Evolutionary conservation across 1,139 yeast species (phyloP).

Genomic region (Diutina sp.): DNA sequence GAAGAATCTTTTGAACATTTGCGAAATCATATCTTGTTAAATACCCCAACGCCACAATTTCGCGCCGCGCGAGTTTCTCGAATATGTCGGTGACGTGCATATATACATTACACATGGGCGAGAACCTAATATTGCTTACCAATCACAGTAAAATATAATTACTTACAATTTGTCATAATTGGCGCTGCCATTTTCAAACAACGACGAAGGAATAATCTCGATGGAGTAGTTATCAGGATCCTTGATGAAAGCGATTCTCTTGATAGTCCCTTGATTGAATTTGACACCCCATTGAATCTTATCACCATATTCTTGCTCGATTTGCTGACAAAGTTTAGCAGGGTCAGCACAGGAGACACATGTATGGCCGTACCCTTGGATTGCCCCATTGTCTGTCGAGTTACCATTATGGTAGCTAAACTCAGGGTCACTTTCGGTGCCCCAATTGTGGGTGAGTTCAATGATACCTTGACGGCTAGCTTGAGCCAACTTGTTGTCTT

Average conservation of each 20-base stretch:
- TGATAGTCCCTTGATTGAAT: constrained; percentile 49
- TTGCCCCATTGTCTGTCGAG: constrained; percentile 36
- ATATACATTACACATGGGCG: neutral
- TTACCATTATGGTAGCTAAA: constrained; percentile 82
- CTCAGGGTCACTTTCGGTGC: constrained; percentile 68
- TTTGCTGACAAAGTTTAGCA: constrained; percentile 35
- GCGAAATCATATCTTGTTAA: neutral
- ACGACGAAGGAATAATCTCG: constrained; percentile 40
- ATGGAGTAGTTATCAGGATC: constrained; percentile 94
- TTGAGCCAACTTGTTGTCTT: constrained; percentile 13
- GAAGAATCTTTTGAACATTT: constrained; percentile 5
- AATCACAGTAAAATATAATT: neutral
- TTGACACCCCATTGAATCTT: constrained; percentile 26
- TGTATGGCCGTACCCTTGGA: constrained; percentile 80
- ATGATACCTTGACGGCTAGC: constrained; percentile 51
- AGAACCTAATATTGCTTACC: neutral
- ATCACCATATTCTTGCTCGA: constrained; percentile 26
- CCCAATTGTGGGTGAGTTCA: constrained; percentile 92
- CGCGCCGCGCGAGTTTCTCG: neutral
- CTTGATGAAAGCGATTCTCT: constrained; percentile 52
- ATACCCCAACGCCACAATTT: neutral
- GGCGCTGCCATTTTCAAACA: constrained; percentile 6
- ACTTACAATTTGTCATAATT: neutral
- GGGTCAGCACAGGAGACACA: constrained; percentile 67
- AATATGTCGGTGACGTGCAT: neutral